Evolutionary conservation across 148 eudicot genomes (phyloP).

Genomic region (Vaccinium darrowii): DNA sequence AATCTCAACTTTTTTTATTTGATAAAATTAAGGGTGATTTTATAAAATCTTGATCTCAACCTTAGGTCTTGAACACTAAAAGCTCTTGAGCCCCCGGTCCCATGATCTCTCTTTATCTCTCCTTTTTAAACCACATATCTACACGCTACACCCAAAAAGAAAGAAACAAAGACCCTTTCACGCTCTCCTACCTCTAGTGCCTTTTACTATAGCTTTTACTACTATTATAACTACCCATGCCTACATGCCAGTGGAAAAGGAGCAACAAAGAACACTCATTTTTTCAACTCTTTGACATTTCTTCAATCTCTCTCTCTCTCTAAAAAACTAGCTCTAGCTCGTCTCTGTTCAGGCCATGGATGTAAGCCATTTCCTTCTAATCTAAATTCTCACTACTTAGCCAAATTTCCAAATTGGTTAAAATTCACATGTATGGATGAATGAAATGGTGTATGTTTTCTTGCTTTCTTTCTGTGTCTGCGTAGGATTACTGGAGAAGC

Average conservation of each 20-base stretch:
- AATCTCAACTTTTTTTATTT: too few relatives aligned
- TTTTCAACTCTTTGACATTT: not conserved
- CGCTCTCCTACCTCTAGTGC: not conserved
- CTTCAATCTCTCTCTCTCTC: not conserved
- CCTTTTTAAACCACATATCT: not conserved
- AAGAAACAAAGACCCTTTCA: not conserved
- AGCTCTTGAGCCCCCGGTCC: too few relatives aligned
- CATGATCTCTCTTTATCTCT: not conserved
- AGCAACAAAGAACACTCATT: conserved; percentile 10
- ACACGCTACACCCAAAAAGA: not conserved
- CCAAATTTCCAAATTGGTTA: too few relatives aligned
- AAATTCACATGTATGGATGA: too few relatives aligned
- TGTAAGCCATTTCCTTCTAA: not conserved
- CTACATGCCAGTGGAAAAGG: not conserved
- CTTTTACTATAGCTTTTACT: too few relatives aligned
- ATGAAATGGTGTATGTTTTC: not conserved
- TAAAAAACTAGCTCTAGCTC: not conserved
- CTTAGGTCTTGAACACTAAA: too few relatives aligned
- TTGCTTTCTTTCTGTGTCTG: not conserved
- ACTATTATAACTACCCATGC: not conserved
- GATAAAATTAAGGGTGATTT: too few relatives aligned
- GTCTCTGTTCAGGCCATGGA: conserved; percentile 8
- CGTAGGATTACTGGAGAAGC: conserved; percentile 40
- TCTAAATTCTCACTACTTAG: too few relatives aligned
- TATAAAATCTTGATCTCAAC: too few relatives aligned